These are phyloP conservation scores for Suillus luteus DNA, from an alignment of 768 basidiomycete species.

Conservation along the genomic window DNA sequence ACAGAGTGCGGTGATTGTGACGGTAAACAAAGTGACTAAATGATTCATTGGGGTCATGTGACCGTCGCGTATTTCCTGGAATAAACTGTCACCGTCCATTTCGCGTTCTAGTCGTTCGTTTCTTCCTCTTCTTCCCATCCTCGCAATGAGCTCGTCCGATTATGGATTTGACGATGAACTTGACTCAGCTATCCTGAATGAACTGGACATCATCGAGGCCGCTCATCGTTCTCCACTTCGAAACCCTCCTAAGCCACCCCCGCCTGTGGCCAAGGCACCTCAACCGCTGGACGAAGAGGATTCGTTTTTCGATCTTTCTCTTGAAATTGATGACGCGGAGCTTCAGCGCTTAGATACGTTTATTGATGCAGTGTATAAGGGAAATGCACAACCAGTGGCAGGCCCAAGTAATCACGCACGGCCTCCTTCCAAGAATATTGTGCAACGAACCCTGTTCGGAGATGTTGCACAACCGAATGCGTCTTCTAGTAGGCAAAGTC, in stretches of 20 bases:
- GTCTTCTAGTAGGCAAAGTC: slow-evolving; percentile 31
- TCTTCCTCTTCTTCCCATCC: slow-evolving; percentile 1
- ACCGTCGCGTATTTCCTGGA: neutral
- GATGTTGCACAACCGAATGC: slow-evolving; percentile 44
- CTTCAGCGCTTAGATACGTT: slow-evolving; percentile 55
- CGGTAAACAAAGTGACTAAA: no score
- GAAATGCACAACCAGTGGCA: slow-evolving; percentile 42
- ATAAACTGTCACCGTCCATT: neutral
- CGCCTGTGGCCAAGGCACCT: slow-evolving; percentile 3
- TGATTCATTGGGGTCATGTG: slow-evolving; percentile 1
- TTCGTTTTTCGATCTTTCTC: slow-evolving; percentile 51
- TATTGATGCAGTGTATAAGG: slow-evolving; percentile 49
- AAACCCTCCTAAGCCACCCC: slow-evolving; percentile 20
- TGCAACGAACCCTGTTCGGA: slow-evolving; percentile 72
- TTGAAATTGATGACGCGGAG: slow-evolving; percentile 59
- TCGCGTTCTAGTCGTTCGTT: neutral
- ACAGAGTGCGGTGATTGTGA: no score
- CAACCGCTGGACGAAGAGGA: slow-evolving; percentile 39
- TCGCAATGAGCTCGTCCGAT: slow-evolving; percentile 68
- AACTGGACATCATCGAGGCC: slow-evolving; percentile 75
- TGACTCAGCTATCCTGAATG: slow-evolving; percentile 56
- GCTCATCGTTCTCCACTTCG: slow-evolving; percentile 38
- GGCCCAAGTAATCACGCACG: slow-evolving; percentile 34
- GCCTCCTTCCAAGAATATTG: slow-evolving; percentile 37
- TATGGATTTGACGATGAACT: slow-evolving; percentile 72